Conservation (phyloP, 345 rosid species). For the Ailanthus altissimus region DNA sequence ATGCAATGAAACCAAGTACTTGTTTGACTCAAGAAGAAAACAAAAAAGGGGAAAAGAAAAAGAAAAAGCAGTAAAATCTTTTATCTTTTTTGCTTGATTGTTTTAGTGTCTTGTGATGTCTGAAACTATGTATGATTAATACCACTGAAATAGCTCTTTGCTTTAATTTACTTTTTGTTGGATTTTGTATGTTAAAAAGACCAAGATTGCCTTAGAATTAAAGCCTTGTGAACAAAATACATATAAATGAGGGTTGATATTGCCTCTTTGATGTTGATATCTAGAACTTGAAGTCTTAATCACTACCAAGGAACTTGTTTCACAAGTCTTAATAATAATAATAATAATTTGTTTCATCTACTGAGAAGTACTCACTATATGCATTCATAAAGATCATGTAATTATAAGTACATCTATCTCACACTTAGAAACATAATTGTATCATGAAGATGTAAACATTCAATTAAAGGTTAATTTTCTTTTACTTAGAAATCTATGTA, state of each 20-base stretch:
- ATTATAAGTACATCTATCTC: neutral
- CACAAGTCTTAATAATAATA: neutral
- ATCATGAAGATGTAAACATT: neutral
- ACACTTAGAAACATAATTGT: neutral
- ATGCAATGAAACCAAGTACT: conserved; percentile 9
- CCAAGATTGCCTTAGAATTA: conserved; percentile 20
- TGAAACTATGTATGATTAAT: conserved; percentile 12
- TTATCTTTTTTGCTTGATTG: conserved; percentile 15
- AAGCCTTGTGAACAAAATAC: conserved; percentile 15
- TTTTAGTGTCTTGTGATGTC: conserved; percentile 25
- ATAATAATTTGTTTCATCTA: neutral
- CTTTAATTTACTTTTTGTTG: neutral
- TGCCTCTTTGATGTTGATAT: conserved; percentile 2
- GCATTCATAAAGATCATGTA: neutral
- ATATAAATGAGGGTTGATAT: neutral
- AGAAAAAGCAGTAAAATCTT: neutral
- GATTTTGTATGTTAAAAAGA: conserved; percentile 2
- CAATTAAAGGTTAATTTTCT: too few species aligned
- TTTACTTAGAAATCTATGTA: too few species aligned
- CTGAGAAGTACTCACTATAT: neutral
- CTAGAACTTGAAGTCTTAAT: neutral
- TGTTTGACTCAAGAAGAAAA: conserved; percentile 26
- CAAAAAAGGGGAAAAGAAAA: neutral
- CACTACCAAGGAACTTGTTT: neutral
- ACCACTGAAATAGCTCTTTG: neutral